These are phyloP conservation scores for Cantharellus anzutake DNA, from an alignment of 768 basidiomycete genomes.

Conservation along the genomic window DNA sequence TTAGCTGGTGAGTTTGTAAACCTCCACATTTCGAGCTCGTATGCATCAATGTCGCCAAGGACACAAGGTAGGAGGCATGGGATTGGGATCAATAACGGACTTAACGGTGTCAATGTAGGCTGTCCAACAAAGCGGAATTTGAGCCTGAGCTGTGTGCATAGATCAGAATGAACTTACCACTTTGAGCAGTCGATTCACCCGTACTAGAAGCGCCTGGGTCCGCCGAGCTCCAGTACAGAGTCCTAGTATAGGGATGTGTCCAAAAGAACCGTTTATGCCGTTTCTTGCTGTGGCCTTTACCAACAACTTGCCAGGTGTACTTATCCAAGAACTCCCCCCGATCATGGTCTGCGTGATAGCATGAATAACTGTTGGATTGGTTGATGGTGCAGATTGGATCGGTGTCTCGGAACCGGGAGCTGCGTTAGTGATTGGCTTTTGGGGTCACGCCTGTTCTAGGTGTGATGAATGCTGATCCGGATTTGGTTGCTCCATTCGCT, in stretches of 20 bases:
- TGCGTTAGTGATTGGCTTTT: constrained; percentile 7
- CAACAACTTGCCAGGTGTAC: constrained; percentile 77
- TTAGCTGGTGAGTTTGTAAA: too few relatives aligned
- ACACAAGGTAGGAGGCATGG: too few relatives aligned
- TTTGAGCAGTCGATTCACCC: constrained; percentile 87
- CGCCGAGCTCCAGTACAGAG: constrained; percentile 87
- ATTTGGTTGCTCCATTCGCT: constrained; percentile 36
- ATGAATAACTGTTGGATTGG: constrained; percentile 82
- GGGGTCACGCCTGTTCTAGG: constrained; percentile 36
- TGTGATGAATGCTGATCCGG: constrained; percentile 17
- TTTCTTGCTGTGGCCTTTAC: constrained; percentile 77
- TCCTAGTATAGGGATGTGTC: constrained; percentile 99
- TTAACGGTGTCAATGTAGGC: too few relatives aligned
- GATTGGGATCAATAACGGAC: too few relatives aligned
- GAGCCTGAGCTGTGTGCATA: too few relatives aligned
- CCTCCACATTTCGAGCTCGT: too few relatives aligned
- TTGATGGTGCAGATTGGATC: constrained; percentile 26
- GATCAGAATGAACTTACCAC: too few relatives aligned
- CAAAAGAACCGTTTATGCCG: constrained; percentile 95
- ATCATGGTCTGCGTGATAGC: constrained; percentile 99
- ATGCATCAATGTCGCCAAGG: too few relatives aligned
- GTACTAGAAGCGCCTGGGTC: constrained; percentile 90
- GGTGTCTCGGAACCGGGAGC: neutral
- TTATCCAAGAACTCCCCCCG: constrained; percentile 96
- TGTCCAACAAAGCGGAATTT: too few relatives aligned